phyloP scores from a whole-genome alignment of 176 grass and related monocot species.

The Hyparrhenia diplandra region DNA sequence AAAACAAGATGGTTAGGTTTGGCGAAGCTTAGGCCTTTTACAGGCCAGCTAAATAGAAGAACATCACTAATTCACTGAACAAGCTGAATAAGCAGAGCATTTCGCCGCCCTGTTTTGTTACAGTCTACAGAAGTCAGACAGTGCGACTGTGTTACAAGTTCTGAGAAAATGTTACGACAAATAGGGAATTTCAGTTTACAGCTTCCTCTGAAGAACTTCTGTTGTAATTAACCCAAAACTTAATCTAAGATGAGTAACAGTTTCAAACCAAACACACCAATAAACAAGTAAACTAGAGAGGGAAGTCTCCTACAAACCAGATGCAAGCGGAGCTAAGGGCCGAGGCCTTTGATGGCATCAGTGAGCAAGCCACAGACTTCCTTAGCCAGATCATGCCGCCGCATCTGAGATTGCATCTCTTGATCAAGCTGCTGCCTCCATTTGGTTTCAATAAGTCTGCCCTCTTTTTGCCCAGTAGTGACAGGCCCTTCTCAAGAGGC shows the following conservation, averaged over 20 bases:
- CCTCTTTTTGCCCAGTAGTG: slow-evolving; percentile 18
- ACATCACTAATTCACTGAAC: background rate
- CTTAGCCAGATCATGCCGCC: slow-evolving; percentile 60
- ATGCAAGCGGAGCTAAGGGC: slow-evolving; percentile 31
- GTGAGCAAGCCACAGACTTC: slow-evolving; percentile 60
- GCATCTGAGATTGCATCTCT: slow-evolving; percentile 50
- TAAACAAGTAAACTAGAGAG: background rate
- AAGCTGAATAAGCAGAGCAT: background rate
- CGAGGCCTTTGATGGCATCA: slow-evolving; percentile 43
- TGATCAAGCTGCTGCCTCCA: slow-evolving; percentile 66
- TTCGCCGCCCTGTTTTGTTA: background rate
- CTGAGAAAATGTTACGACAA: background rate
- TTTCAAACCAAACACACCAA: background rate
- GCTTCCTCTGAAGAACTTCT: background rate
- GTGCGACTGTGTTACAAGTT: background rate
- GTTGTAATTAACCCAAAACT: background rate
- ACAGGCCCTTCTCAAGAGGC: slow-evolving; percentile 55
- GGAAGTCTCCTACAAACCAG: background rate
- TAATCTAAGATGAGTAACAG: background rate
- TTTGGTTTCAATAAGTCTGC: slow-evolving; percentile 38
- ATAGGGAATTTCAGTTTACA: background rate
- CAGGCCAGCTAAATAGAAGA: background rate
- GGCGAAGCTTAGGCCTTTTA: background rate
- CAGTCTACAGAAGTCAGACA: background rate
- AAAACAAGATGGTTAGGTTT: slow-evolving; percentile 11